phyloP scores from a whole-genome alignment of 257 asterid genomes.

The Sherardia arvensis region DNA sequence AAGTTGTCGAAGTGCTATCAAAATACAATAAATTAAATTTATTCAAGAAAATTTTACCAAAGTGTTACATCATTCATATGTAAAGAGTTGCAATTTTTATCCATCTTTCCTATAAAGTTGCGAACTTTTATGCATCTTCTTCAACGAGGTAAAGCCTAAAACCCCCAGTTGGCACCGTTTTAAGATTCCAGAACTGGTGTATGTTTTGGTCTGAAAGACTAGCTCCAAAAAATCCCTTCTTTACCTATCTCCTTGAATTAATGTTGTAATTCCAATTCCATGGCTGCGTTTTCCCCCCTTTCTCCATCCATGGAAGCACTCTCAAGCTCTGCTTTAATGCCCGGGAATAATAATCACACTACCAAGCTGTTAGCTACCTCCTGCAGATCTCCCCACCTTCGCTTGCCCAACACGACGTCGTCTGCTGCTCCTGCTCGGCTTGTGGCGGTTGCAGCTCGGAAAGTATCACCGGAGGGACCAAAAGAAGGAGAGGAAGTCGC shows the following conservation, averaged over 20 bases:
- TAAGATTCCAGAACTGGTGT: not conserved
- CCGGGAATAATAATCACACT: slow-evolving; percentile 10
- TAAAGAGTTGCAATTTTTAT: not conserved
- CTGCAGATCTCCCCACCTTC: slow-evolving; percentile 13
- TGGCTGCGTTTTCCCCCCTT: slow-evolving; percentile 22
- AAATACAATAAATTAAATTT: too few species aligned
- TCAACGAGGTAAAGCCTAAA: not conserved
- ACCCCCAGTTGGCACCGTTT: not conserved
- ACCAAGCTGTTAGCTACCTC: slow-evolving; percentile 1
- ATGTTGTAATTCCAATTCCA: not conserved
- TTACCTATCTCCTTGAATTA: not conserved
- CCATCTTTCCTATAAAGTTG: too few species aligned
- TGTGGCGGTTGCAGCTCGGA: slow-evolving; percentile 24
- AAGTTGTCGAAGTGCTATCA: too few species aligned
- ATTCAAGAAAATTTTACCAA: too few species aligned
- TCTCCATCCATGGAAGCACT: slow-evolving; percentile 53
- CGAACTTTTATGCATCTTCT: not conserved
- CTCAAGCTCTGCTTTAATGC: slow-evolving; percentile 28
- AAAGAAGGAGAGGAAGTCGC: slow-evolving; percentile 29
- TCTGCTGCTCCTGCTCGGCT: slow-evolving; percentile 27
- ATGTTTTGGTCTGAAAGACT: not conserved
- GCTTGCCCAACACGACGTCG: slow-evolving; percentile 13
- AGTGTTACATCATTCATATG: not conserved
- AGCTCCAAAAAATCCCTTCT: not conserved
- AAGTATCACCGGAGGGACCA: slow-evolving; percentile 27